Evolutionary conservation across 2,329 filamentous ascomycete species (phyloP).

Genomic region (Alternaria novae-zelandiae): DNA sequence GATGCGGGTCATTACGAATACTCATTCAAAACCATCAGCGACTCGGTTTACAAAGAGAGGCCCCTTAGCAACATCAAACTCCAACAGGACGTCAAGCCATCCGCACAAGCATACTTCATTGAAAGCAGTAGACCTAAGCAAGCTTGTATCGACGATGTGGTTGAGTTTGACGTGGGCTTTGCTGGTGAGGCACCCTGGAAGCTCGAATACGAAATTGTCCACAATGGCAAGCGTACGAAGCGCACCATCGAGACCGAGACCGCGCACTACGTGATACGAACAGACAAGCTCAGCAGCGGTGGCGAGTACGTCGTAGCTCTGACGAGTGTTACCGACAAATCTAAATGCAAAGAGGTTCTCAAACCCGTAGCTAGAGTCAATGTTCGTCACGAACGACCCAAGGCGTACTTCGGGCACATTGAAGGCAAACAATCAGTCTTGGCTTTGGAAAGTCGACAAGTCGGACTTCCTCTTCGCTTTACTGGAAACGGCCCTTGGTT

Average conservation of each 20-base stretch:
- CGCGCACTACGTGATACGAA: slow-evolving; percentile 73
- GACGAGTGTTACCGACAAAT: slow-evolving; percentile 83
- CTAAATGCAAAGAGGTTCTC: slow-evolving; percentile 83
- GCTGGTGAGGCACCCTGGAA: slow-evolving; percentile 86
- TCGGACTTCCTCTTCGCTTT: slow-evolving; percentile 81
- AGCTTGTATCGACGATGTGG: slow-evolving; percentile 82
- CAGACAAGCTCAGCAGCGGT: slow-evolving; percentile 75
- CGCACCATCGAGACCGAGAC: slow-evolving; percentile 69
- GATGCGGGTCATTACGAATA: slow-evolving; percentile 88
- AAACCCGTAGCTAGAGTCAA: slow-evolving; percentile 85
- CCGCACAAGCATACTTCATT: slow-evolving; percentile 77
- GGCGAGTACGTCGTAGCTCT: slow-evolving; percentile 90
- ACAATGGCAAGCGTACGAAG: slow-evolving; percentile 83
- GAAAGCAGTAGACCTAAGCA: slow-evolving; percentile 63
- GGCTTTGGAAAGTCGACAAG: slow-evolving; percentile 75
- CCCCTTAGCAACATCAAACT: slow-evolving; percentile 65
- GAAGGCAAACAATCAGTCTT: slow-evolving; percentile 78
- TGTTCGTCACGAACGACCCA: slow-evolving; percentile 86
- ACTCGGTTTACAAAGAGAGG: slow-evolving; percentile 74
- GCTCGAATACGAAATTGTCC: slow-evolving; percentile 89
- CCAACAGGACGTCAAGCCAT: slow-evolving; percentile 91
- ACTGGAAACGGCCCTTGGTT: slow-evolving; percentile 87
- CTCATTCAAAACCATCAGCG: slow-evolving; percentile 79
- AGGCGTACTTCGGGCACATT: slow-evolving; percentile 82
- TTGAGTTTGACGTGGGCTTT: slow-evolving; percentile 75